These are phyloP conservation scores for Aspergillus fumigatiaffinis DNA, from an alignment of 2,329 filamentous ascomycete genomes.

Conservation along the genomic window DNA sequence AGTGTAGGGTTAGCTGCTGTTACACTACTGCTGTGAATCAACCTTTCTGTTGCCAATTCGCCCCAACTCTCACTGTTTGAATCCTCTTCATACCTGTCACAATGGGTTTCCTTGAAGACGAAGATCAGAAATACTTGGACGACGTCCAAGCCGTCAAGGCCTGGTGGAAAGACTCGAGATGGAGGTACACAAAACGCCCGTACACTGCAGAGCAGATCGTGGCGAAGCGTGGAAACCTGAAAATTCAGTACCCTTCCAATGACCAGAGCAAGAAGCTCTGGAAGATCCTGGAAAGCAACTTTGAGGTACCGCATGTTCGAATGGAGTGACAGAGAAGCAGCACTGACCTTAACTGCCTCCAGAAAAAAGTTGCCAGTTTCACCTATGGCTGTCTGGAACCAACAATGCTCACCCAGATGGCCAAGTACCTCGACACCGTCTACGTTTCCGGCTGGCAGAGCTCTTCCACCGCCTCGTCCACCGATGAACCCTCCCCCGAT, in stretches of 20 bases:
- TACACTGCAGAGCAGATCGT: constrained; percentile 98
- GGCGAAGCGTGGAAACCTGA: constrained; percentile 85
- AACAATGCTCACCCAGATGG: constrained; percentile 99
- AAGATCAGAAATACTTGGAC: constrained; percentile 70
- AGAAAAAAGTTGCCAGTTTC: constrained; percentile 82
- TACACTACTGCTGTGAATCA: background rate
- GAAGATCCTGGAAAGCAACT: constrained; percentile 80
- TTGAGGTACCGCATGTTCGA: constrained; percentile 56
- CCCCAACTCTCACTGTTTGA: background rate
- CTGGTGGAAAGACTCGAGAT: constrained; percentile 92
- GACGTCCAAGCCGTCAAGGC: constrained; percentile 86
- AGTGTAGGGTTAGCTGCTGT: background rate
- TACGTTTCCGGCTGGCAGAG: constrained; percentile 99
- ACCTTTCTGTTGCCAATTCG: background rate
- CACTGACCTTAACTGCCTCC: constrained; percentile 13
- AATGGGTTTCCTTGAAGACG: constrained; percentile 54
- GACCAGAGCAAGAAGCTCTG: constrained; percentile 89
- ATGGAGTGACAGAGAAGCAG: background rate
- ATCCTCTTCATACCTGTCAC: constrained; percentile 11
- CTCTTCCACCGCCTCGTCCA: constrained; percentile 89
- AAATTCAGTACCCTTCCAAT: constrained; percentile 89
- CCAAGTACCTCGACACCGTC: constrained; percentile 95
- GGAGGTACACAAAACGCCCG: constrained; percentile 85
- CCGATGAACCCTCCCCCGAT: constrained; percentile 95
- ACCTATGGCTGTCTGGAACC: constrained; percentile 97